Evolutionary conservation across 208 protist species (phyloP), one percentile per base, ranked within the genome.

Genomic region (Blechomonas ayalai): DNA sequence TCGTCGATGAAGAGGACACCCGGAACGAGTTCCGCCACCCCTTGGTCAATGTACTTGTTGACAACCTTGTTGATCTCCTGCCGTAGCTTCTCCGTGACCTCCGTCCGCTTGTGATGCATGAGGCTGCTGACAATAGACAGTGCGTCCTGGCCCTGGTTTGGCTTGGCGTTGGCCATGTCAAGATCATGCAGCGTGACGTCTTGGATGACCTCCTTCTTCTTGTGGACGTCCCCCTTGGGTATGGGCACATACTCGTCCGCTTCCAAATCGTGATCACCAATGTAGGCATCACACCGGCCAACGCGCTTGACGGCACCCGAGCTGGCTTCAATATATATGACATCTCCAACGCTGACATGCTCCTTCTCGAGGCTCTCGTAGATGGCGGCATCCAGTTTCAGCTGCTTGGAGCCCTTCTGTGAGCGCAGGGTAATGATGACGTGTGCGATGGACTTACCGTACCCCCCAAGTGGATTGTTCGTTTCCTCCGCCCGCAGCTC

Each of bases 1-100:
- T 99, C 99, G 68, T 99, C 99, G 52, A 99, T 97, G 65, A 99
- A 99, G 31, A 99, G 90, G 2, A 99, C 98, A 37, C 99, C 99
- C 15, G 98, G 98, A 32, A 99, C 97, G 9, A 99, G 89, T 71
- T 99, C 98, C 12, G 98, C 98, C 10, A 99, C 89, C 19, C 98
- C 98, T 48, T 99, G 95, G 55, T 99, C 96, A 74, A 99, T 99
- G 80, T 99, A 99, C 66, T 98, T 97, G 71, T 99, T 99, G 13
- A 99, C 98, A 56, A 99, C 94, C 74, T 99, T 99, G 76, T 99
- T 99, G 57, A 99, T 99, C 67, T 99, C 98, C 39, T 76, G 64
- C 12, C 98, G 83, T 15, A 99, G 82, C 73, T 99, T 99, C 65
- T 99, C 98, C 16, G 98, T 99, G 57, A 99, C 99, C 72, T 99